Conservation (phyloP, 148 eudicot species). For the Rhododendron kiyosumense region DNA sequence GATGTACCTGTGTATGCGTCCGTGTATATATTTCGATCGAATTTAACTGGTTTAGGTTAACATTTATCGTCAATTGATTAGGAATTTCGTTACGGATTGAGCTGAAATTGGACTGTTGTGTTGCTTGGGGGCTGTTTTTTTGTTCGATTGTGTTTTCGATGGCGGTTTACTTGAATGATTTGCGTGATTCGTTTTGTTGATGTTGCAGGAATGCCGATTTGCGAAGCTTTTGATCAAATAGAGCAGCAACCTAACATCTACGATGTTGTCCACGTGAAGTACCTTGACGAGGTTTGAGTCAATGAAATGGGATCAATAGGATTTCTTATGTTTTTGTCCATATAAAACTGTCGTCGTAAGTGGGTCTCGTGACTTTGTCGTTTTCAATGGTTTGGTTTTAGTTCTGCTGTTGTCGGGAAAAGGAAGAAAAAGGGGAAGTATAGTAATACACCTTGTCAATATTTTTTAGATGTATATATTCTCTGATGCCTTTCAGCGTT, state of each 20-base stretch:
- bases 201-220: conserved; percentile 89
- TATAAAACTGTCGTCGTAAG: background rate
- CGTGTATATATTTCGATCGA: background rate
- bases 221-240: conserved; percentile 85
- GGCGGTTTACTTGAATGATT: background rate
- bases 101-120: background rate
- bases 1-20: background rate
- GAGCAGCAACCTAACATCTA: conserved; percentile 93
- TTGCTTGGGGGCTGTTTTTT: background rate
- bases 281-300: conserved; percentile 56
- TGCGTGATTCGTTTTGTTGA: background rate
- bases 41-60: background rate
- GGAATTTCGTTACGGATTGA: background rate
- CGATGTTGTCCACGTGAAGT: conserved; percentile 95
- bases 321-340: background rate
- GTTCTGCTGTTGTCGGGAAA: background rate
- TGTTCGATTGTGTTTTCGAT: background rate
- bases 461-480: background rate
- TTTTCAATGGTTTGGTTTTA: background rate
- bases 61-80: background rate
- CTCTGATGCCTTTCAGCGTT: too few species aligned
- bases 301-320: background rate
- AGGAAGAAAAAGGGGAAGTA: background rate
- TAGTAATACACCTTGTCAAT: background rate
- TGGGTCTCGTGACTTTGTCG: conserved; percentile 15